Conservation (phyloP, 108 stramenopile genomes). For the Pseudonitzschia multistriata region DNA sequence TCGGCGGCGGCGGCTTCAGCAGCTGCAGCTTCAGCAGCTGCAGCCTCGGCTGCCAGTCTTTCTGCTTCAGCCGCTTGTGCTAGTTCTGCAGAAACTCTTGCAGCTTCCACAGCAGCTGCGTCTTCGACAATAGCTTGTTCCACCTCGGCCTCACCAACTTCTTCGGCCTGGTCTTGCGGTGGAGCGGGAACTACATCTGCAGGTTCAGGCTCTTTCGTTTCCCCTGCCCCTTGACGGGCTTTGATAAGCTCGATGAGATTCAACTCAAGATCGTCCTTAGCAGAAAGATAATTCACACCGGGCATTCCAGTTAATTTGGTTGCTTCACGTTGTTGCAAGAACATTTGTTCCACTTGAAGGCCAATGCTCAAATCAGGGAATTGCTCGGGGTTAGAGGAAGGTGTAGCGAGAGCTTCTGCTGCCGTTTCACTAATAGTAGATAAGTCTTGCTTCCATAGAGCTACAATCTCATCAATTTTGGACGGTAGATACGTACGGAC, state of each 20-base stretch:
- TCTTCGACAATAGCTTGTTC: constrained; percentile 34
- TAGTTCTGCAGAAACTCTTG: constrained; percentile 32
- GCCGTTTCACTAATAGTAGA: constrained; percentile 81
- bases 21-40: constrained; percentile 21
- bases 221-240: constrained; percentile 53
- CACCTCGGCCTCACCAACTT: neutral
- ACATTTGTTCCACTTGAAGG: constrained; percentile 91
- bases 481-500: constrained; percentile 97
- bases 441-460: constrained; percentile 92
- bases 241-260: constrained; percentile 87
- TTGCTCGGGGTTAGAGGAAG: constrained; percentile 76
- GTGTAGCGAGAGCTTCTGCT: constrained; percentile 87
- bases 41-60: constrained; percentile 20
- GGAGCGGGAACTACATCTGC: constrained; percentile 11
- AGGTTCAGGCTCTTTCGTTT: constrained; percentile 32
- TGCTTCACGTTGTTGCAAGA: constrained; percentile 72
- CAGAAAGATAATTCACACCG: constrained; percentile 75
- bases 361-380: constrained; percentile 92
- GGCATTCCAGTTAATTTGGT: constrained; percentile 68
- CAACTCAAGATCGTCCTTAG: constrained; percentile 86
- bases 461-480: constrained; percentile 84
- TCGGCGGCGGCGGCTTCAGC: constrained; percentile 37
- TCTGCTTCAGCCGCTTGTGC: constrained; percentile 43
- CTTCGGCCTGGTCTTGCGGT: constrained; percentile 21
- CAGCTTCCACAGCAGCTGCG: constrained; percentile 45